A percentile compares a stretch with the other conserved stretches of the same genome.
phyloP scores from a whole-genome alignment of 257 asterid genomes.

The Solanum piurae region DNA sequence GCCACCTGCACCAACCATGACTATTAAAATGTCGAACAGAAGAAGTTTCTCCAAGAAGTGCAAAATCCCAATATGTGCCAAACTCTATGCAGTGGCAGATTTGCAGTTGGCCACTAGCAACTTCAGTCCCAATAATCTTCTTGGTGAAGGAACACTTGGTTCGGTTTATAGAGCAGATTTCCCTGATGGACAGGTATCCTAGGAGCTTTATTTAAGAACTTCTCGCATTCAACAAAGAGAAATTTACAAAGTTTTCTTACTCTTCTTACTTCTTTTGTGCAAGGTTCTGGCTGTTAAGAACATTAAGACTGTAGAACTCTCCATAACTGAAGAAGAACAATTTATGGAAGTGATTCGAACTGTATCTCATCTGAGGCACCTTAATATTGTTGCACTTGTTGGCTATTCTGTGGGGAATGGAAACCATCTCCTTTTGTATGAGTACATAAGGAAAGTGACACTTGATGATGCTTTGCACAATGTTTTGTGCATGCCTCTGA shows the following conservation, averaged over 20 bases:
- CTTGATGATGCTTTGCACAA: constrained; percentile 66
- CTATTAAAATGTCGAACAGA: constrained; percentile 28
- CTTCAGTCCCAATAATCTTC: constrained; percentile 53
- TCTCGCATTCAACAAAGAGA: neutral
- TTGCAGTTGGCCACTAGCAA: constrained; percentile 75
- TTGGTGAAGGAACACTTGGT: constrained; percentile 92
- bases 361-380: constrained; percentile 70
- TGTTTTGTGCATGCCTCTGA: constrained; percentile 36
- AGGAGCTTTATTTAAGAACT: neutral
- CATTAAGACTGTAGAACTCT: constrained; percentile 49
- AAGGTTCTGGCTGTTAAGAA: constrained; percentile 75
- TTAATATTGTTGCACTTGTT: constrained; percentile 61
- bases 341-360: constrained; percentile 58
- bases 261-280: neutral
- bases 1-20: constrained; percentile 62
- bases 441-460: constrained; percentile 50
- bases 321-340: constrained; percentile 73
- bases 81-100: constrained; percentile 54
- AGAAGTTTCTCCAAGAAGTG: constrained; percentile 38
- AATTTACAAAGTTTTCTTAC: neutral
- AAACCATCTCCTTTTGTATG: constrained; percentile 65
- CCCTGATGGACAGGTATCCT: constrained; percentile 65
- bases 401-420: constrained; percentile 82
- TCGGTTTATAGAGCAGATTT: constrained; percentile 76
- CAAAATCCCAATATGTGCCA: constrained; percentile 39